Percentiles rank a stretch among this genome's conserved stretches.
Conservation (phyloP, 148 eudicot genomes). For the Vaccinium macrocarpon region DNA sequence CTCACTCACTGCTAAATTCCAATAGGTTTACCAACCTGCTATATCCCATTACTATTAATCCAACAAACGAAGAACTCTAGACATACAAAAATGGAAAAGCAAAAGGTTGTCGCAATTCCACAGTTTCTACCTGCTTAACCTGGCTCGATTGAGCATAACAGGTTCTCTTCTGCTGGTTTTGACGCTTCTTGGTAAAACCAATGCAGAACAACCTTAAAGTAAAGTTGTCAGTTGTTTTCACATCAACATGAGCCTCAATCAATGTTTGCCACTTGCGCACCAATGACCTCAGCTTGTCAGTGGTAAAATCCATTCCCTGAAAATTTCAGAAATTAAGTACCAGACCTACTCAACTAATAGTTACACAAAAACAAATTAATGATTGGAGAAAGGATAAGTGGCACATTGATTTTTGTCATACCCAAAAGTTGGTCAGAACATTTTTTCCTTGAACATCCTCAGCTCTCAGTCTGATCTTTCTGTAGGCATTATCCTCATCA, state of each 20-base stretch:
- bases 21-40: neutral
- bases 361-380: neutral
- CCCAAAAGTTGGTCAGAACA: conserved; percentile 30
- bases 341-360: neutral
- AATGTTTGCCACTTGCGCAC: conserved; percentile 31
- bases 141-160: conserved; percentile 31
- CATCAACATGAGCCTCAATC: conserved; percentile 33
- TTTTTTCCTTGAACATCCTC: conserved; percentile 29
- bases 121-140: conserved; percentile 20
- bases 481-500: conserved; percentile 29
- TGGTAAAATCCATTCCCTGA: conserved; percentile 31
- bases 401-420: neutral
- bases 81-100: neutral
- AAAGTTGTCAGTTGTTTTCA: conserved; percentile 26
- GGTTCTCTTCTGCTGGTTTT: conserved; percentile 27
- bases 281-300: conserved; percentile 30
- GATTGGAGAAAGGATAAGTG: no score
- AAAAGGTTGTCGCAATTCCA: neutral
- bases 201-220: conserved; percentile 28
- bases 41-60: neutral
- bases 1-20: neutral
- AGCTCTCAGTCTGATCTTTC: conserved; percentile 31
- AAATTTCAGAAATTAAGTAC: neutral
- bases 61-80: neutral
- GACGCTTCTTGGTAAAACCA: conserved; percentile 28